These are phyloP conservation scores for Astrothelium macrocarpum DNA, from an alignment of 495 filamentous ascomycete species.

Conservation along the genomic window DNA sequence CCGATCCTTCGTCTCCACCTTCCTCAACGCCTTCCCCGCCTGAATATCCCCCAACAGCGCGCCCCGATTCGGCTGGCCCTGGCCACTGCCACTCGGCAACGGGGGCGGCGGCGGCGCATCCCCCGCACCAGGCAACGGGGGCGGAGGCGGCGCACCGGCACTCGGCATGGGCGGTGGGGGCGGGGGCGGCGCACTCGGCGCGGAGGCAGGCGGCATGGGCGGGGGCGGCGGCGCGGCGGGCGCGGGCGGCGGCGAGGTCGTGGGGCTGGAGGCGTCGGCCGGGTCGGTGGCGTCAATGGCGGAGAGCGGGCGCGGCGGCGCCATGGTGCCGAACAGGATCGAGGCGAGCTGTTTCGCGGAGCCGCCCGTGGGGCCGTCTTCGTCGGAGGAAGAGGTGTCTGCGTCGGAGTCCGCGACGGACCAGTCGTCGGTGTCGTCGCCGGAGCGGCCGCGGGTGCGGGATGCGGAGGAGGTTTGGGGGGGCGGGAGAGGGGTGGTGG, in stretches of 20 bases:
- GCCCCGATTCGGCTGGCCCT: constrained; percentile 37
- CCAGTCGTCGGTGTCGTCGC: constrained; percentile 86
- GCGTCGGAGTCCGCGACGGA: constrained; percentile 70
- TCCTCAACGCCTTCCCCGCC: constrained; percentile 63
- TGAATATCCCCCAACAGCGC: constrained; percentile 75
- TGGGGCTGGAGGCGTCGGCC: not conserved
- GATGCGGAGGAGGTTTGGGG: constrained; percentile 27
- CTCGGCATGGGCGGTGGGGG: constrained; percentile 46
- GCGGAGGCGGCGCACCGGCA: constrained; percentile 39
- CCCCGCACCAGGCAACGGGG: constrained; percentile 17
- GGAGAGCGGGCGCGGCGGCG: constrained; percentile 77
- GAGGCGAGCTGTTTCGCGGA: constrained; percentile 86
- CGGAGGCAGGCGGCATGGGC: constrained; percentile 27
- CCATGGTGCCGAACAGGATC: constrained; percentile 94
- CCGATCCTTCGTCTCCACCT: constrained; percentile 77
- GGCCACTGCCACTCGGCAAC: constrained; percentile 22
- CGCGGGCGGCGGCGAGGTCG: constrained; percentile 28
- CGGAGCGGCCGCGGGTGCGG: constrained; percentile 46
- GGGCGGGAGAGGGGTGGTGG: constrained; percentile 20
- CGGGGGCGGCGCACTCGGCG: constrained; percentile 38
- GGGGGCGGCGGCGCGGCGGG: constrained; percentile 34
- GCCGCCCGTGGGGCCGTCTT: constrained; percentile 63
- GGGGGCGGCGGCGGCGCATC: constrained; percentile 45
- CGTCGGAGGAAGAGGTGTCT: constrained; percentile 47
- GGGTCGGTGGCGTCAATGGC: constrained; percentile 42